Evolutionary conservation across 1,284 basidiomycete genomes (phyloP).

Genomic region (Crocinoboletus sp.): DNA sequence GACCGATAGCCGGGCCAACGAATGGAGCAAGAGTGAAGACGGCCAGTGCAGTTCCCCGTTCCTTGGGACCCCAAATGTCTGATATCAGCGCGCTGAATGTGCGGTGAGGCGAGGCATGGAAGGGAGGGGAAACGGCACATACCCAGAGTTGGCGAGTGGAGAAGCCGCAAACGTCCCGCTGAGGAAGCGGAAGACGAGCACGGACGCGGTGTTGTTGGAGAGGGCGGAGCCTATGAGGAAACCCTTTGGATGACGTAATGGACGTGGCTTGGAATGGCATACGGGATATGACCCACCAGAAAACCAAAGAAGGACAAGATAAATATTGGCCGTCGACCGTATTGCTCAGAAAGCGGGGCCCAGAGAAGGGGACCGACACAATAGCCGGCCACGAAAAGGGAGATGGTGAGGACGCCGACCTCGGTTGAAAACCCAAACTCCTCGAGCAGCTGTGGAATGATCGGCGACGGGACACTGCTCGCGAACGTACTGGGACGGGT

Average conservation of each 20-base stretch:
- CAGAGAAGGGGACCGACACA: slow-evolving; percentile 61
- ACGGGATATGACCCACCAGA: slow-evolving; percentile 35
- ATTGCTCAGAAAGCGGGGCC: slow-evolving; percentile 52
- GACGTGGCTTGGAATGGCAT: not conserved
- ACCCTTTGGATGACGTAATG: slow-evolving; percentile 26
- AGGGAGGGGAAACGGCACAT: slow-evolving; percentile 11
- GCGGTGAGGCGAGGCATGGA: not conserved
- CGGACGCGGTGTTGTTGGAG: slow-evolving; percentile 49
- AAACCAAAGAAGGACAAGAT: slow-evolving; percentile 64
- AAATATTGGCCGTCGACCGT: slow-evolving; percentile 63
- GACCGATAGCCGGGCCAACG: too few species aligned
- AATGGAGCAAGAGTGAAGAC: too few species aligned
- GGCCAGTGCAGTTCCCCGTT: too few species aligned
- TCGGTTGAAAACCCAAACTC: slow-evolving; percentile 56
- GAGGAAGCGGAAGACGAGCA: slow-evolving; percentile 65
- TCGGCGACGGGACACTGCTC: slow-evolving; percentile 51
- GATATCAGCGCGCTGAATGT: slow-evolving; percentile 47
- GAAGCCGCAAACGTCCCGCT: slow-evolving; percentile 52
- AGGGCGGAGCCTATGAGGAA: slow-evolving; percentile 67
- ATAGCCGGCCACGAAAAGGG: slow-evolving; percentile 55
- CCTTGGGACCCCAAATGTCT: slow-evolving; percentile 64
- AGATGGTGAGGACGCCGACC: slow-evolving; percentile 44
- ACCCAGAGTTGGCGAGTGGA: slow-evolving; percentile 47
- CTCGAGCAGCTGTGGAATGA: slow-evolving; percentile 42
- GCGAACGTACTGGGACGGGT: slow-evolving; percentile 49